Evolutionary conservation across 352 stramenopile species (phyloP), one percentile per base, ranked within the genome.

Genomic region (Achlya hypogyna): DNA sequence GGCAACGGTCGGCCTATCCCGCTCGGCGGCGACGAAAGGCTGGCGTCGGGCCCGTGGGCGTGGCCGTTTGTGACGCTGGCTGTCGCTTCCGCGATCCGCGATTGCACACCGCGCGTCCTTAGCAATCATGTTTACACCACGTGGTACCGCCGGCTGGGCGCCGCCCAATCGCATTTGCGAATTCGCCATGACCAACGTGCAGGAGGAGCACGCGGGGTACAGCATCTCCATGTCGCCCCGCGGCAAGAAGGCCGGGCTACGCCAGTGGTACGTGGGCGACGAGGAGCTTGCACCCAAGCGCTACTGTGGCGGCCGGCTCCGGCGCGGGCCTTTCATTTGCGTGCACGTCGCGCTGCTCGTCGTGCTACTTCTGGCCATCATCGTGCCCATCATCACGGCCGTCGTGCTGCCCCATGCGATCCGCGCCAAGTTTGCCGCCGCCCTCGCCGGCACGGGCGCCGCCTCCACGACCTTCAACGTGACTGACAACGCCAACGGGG

Each of bases 371-470:
- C 31, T 32, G 34, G 35, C 59, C 28, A 67, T 67, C 51, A 18
- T 67, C 4, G 42, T 67, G n/a, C 60, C 60, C 5, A 67, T 67
- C 31, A 4, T 67, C 27, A 67, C 60, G 2, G 60, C 40, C 23
- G 60, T 67, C 20, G 43, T 67, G 3, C 32, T 67, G 27, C 60
- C 60, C 29, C 20, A 58, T 8, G 51, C 32, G 28, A 67, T 67
- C 28, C 60, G 59, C 40, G 22, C 45, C 60, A 67, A 67, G 42
- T 67, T 67, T 35, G 60, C 51, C 32, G 45, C 51, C 25, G 40
- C 60, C 9, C 51, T 67, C 22, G 49, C 2, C 25, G 31, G 25
- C 16, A 27, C 49, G 25, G 20, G 2, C 4, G 31, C 2, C 2
- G 16, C 49, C 2, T 22, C 10, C 25, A 56, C 2, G 8, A 56